These are phyloP conservation scores for Ophiocordyceps sinensis DNA, from an alignment of 2,329 filamentous ascomycete species.

Conservation along the genomic window DNA sequence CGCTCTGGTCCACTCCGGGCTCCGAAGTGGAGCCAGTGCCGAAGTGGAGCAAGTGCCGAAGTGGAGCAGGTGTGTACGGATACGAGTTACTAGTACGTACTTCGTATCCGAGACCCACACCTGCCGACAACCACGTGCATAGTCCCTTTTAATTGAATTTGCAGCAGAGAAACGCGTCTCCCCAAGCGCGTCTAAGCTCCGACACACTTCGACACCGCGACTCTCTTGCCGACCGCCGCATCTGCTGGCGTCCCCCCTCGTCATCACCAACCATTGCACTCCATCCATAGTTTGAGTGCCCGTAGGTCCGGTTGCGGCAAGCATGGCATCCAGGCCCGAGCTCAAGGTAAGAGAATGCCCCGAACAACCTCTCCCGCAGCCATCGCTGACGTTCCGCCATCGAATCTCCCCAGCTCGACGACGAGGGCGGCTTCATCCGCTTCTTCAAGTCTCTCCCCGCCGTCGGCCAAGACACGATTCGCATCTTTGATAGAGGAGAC, in stretches of 20 bases:
- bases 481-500: slow-evolving; percentile 87
- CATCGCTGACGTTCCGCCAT: neutral
- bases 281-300: neutral
- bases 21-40: too few species aligned
- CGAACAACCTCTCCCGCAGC: neutral
- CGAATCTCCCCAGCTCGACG: slow-evolving; percentile 54
- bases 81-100: too few species aligned
- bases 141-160: neutral
- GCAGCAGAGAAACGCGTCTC: slow-evolving; percentile 10
- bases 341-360: neutral
- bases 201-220: slow-evolving; percentile 2
- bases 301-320: neutral
- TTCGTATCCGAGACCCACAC: too few species aligned
- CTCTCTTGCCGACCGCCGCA: neutral
- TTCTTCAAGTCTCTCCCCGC: slow-evolving; percentile 79
- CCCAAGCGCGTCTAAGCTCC: neutral
- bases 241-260: neutral
- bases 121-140: too few species aligned
- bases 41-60: too few species aligned
- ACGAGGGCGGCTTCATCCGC: slow-evolving; percentile 92
- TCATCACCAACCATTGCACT: too few species aligned
- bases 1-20: too few species aligned
- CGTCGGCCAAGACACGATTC: slow-evolving; percentile 59
- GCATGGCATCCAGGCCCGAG: slow-evolving; percentile 2
- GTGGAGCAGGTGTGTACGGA: too few species aligned